These are phyloP conservation scores for Pseudoneurospora amorphoporcata DNA, from an alignment of 495 filamentous ascomycete genomes.

Conservation along the genomic window DNA sequence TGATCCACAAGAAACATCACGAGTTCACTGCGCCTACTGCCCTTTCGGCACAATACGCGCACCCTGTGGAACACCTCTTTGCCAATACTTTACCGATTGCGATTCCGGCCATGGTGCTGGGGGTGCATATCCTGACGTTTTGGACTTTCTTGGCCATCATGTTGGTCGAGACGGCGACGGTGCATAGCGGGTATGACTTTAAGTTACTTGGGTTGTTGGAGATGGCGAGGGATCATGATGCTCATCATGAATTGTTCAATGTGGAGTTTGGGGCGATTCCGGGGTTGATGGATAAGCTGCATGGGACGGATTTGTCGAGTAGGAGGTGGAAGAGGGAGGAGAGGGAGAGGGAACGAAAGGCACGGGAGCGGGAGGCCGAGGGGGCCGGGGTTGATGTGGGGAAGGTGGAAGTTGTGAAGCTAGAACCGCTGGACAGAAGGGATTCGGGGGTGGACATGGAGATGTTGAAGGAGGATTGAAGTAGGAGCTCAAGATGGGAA, in stretches of 20 bases:
- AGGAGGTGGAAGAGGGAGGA: slow-evolving; percentile 8
- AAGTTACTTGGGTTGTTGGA: slow-evolving; percentile 6
- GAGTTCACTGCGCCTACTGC: slow-evolving; percentile 49
- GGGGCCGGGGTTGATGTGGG: not conserved
- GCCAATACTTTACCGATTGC: slow-evolving; percentile 45
- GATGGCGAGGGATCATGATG: slow-evolving; percentile 42
- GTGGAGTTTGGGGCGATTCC: slow-evolving; percentile 29
- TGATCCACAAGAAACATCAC: slow-evolving; percentile 50
- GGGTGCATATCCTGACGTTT: slow-evolving; percentile 40
- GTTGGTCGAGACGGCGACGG: slow-evolving; percentile 39
- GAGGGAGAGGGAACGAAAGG: not conserved
- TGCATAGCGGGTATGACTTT: slow-evolving; percentile 49
- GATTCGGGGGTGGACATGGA: not conserved
- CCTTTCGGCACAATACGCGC: slow-evolving; percentile 47
- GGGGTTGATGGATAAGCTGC: slow-evolving; percentile 32
- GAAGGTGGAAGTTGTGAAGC: not conserved
- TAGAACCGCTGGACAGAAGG: not conserved
- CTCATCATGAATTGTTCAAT: slow-evolving; percentile 38
- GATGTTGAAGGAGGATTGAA: not conserved
- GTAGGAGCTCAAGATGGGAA: too few relatives aligned
- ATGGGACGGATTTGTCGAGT: slow-evolving; percentile 27
- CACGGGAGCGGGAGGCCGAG: not conserved
- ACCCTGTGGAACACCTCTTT: slow-evolving; percentile 47
- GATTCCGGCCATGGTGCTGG: slow-evolving; percentile 38
- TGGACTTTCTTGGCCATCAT: slow-evolving; percentile 38